Conservation (phyloP, 2,329 filamentous ascomycete species). For the Calonectria hongkongensis region DNA sequence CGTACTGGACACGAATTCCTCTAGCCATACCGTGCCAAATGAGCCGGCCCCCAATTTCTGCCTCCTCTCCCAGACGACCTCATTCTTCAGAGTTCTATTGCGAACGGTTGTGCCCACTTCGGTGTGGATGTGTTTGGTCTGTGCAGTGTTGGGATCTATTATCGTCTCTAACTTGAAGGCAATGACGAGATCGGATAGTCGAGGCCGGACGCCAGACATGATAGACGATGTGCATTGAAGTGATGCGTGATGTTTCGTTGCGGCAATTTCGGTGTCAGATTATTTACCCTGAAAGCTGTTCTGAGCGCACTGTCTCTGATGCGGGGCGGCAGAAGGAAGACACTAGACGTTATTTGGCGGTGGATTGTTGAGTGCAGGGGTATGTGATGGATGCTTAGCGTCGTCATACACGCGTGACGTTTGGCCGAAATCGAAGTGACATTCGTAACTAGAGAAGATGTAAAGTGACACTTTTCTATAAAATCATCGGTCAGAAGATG, state of each 20-base stretch:
- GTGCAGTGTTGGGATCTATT: background rate
- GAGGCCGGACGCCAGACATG: background rate
- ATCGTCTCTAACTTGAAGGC: background rate
- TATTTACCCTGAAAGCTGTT: background rate
- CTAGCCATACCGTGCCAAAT: conserved; percentile 13
- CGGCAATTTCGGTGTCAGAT: background rate
- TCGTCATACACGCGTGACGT: no score
- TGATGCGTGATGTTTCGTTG: background rate
- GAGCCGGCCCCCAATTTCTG: background rate
- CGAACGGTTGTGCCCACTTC: background rate
- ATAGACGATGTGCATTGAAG: background rate
- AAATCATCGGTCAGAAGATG: no score
- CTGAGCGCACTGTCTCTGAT: background rate
- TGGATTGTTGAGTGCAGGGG: no score
- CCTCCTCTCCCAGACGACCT: conserved; percentile 4
- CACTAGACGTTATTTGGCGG: no score
- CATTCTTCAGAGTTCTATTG: background rate
- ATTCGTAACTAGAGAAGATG: no score
- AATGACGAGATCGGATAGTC: conserved; percentile 2
- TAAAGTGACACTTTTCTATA: no score
- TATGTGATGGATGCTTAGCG: no score
- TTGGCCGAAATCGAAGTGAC: no score
- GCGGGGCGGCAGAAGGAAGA: no score
- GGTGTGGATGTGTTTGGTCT: background rate
- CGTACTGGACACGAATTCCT: background rate